Base-by-base conservation (phyloP, 2,329 filamentous ascomycete species). In the Graphiopsis chlorocephala region DNA sequence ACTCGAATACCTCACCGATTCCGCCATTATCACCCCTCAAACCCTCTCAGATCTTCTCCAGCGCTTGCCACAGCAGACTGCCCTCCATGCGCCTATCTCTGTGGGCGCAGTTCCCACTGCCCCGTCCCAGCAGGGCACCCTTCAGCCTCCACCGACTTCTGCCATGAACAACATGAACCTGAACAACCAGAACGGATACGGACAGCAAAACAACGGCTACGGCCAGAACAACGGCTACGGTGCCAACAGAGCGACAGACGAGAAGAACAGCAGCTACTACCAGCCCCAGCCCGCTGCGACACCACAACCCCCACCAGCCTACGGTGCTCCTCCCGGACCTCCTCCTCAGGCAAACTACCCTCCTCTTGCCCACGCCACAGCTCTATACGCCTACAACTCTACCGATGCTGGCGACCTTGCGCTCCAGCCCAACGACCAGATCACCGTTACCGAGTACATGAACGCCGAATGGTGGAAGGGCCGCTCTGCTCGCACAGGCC, bases 391-490 rank as follows among this genome's bases (percentile, higher is more conserved):
- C 67, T 98, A 97, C 82, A 85, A 84, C 35, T 91, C 89, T 10
- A 84, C 89, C 47, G 93, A 97, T 75, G 85, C 88, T 4, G 92
- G 92, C 66, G 94, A 98, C 76, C 83, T 96, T 68, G 87, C 86
- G 2, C 87, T 98, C 66, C 87, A 92, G 74, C 88, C 90, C 67
- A 90, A 93, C 74, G 94, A 98, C 80, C 83, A 84, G 68, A 84
- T 98, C 71, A 85, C 87, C 65, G 90, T 98, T 25, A 86, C 88
- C 69, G 92, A 97, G 50, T 93, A 96, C 82, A 95, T 97, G 90
- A 98, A 98, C 79, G 87, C 89, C 68, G 93, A 98, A 79, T 98
- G 94, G 94, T 97, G 93, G 92, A 89, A 92, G 83, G 94, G 94
- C 70, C 87, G 86, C 71, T 97, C 96, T 79, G 83, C 89, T 73